phyloP scores from a whole-genome alignment of 352 stramenopile genomes.

The Globisporangium ultimum region DNA sequence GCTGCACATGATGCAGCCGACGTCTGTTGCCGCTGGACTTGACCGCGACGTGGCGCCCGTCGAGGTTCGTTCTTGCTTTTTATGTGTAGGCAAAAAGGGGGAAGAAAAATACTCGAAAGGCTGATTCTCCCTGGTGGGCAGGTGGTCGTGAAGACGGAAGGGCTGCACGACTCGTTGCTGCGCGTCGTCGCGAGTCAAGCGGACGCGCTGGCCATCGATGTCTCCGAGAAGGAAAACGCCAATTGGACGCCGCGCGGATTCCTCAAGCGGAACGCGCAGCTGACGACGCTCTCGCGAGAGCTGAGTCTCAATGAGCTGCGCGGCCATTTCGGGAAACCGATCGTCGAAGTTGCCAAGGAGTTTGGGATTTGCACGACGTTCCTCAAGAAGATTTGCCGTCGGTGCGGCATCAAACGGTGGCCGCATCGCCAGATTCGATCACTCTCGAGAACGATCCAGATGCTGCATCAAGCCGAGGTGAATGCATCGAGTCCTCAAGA shows the following conservation, averaged over 20 bases:
- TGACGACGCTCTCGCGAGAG: conserved; percentile 46
- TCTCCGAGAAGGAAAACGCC: background rate
- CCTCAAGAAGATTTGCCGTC: conserved; percentile 72
- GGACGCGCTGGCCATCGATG: conserved; percentile 3
- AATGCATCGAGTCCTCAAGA: conserved; percentile 40
- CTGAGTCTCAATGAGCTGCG: conserved; percentile 61
- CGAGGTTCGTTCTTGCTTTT: conserved; percentile 10
- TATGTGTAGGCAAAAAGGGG: background rate
- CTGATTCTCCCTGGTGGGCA: conserved; percentile 3
- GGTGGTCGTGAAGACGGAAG: conserved; percentile 11
- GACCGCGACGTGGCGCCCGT: background rate
- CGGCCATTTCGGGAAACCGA: conserved; percentile 58
- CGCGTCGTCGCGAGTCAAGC: conserved; percentile 35
- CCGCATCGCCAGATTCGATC: conserved; percentile 69
- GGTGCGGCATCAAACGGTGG: conserved; percentile 62
- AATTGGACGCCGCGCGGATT: conserved; percentile 9
- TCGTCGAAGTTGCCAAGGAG: conserved; percentile 61
- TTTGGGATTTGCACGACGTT: conserved; percentile 78
- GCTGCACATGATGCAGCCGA: conserved; percentile 55
- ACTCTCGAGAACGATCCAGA: conserved; percentile 65
- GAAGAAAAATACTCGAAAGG: background rate
- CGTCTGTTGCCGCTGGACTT: background rate
- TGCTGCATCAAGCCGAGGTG: conserved; percentile 61
- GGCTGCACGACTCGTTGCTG: conserved; percentile 34
- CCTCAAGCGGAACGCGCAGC: conserved; percentile 35